phyloP scores from a whole-genome alignment of 768 basidiomycete species.

The Leucocoprinus leucothites region DNA sequence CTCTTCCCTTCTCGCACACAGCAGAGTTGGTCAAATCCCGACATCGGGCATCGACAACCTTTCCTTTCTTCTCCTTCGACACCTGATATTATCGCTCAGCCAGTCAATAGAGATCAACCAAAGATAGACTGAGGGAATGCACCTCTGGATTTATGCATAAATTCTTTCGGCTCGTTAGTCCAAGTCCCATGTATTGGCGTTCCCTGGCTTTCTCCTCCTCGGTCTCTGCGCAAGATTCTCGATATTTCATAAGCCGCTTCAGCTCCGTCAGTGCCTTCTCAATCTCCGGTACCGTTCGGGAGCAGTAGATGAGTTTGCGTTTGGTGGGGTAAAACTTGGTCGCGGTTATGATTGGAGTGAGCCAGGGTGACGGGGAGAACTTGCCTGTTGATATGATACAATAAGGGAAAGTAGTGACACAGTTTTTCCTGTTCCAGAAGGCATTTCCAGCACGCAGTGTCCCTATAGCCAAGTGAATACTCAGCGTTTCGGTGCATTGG shows the following conservation, averaged over 20 bases:
- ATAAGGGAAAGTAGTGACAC: constrained; percentile 94
- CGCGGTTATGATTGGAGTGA: not conserved
- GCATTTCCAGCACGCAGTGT: constrained; percentile 99
- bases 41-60: constrained; percentile 94
- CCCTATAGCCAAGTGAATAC: constrained; percentile 51
- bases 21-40: constrained; percentile 89
- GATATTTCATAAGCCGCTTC: constrained; percentile 90
- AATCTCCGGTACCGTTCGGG: constrained; percentile 98
- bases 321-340: constrained; percentile 85
- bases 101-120: not conserved
- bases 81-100: constrained; percentile 49
- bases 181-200: constrained; percentile 79
- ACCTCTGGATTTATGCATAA: constrained; percentile 95
- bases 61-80: constrained; percentile 97
- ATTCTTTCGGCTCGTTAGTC: constrained; percentile 94
- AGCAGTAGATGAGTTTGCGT: constrained; percentile 97
- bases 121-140: constrained; percentile 16
- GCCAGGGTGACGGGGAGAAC: not conserved
- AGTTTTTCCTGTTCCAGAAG: constrained; percentile 98
- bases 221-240: constrained; percentile 67
- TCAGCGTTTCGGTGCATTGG: not conserved
- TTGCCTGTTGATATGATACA: constrained; percentile 95
- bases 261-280: constrained; percentile 96
- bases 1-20: constrained; percentile 77
- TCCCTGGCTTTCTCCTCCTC: constrained; percentile 78